Evolutionary conservation across 1,284 basidiomycete genomes (phyloP), one percentile per base, ranked within the genome.

Genomic region (Puccinia polysora): DNA sequence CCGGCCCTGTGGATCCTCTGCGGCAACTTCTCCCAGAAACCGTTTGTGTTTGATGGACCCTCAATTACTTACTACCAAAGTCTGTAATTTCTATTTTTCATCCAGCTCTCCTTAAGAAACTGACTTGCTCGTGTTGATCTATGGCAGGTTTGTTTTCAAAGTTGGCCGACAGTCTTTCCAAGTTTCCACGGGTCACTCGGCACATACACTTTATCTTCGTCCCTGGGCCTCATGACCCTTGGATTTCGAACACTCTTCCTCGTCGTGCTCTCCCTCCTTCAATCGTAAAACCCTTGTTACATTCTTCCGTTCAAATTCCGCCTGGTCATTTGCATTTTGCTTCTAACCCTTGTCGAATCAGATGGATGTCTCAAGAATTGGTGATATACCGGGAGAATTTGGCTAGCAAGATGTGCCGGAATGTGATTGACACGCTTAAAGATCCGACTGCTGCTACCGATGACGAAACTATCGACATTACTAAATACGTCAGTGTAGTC

Each of bases 361-460:
- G 90, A 76, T 97, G 97, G 80, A 96, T 95, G 78, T 87, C 90
- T 34, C 94, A 97, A 78, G 96, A 99, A 81, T 87, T 98, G 53
- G 94, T 98, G 45, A 82, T 99, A 25, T 96, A 89, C 78, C 83
- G 96, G 65, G 93, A 98, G 77, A 91, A 98, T 78, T 81, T 89
- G 65, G 96, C 98, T 92, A 86, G 90, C 1, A 85, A 89, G 73
- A 94, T 98, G 89, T 82, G 98, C 72, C 83, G 96, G 74, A 97
- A 97, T 80, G 84, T 91, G 23, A 87, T 95, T 4, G 68, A 71
- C 4, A 34, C 59, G 18, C 76, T 78, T 45, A 76, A 79, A 45
- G 71, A 75, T 4, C 76, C 79, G 53, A 76, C 77, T 38, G 74
- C 76, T 47, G 65, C 45, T 45, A 38, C 36, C n/a, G 49, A 63